Percentiles rank a stretch among this genome's conserved stretches.
Conservation (phyloP, 495 filamentous ascomycete species). For the Aspergillus funiculosus region DNA sequence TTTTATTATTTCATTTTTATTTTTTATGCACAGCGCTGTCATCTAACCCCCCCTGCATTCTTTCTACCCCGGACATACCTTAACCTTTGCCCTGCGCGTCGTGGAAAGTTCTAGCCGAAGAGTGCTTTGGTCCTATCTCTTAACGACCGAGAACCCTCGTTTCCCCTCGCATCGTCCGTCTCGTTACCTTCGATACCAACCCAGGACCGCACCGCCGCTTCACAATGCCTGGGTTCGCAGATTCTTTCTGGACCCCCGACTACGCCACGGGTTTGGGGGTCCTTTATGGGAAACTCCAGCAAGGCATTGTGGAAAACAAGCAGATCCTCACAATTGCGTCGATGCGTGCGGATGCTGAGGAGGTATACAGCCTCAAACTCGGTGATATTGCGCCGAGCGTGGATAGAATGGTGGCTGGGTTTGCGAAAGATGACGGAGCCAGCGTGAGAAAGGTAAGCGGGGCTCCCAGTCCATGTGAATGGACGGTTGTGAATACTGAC, state of each 20-base stretch:
- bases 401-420: constrained; percentile 72
- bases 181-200: background rate
- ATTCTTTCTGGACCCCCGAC: constrained; percentile 93
- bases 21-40: background rate
- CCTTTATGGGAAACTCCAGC: constrained; percentile 93
- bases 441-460: constrained; percentile 80
- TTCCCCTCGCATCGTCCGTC: too few relatives aligned
- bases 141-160: too few relatives aligned
- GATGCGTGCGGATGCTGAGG: constrained; percentile 94
- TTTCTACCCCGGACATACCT: background rate
- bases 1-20: background rate
- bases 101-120: background rate
- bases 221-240: constrained; percentile 79
- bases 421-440: constrained; percentile 88
- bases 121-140: background rate
- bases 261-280: constrained; percentile 92
- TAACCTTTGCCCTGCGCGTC: constrained; percentile 1
- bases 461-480: background rate
- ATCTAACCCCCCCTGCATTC: constrained; percentile 1
- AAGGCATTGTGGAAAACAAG: constrained; percentile 90
- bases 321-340: constrained; percentile 86
- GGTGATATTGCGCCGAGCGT: constrained; percentile 77
- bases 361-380: constrained; percentile 74
- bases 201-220: background rate
- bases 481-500: background rate